Evolutionary conservation across 2,329 filamentous ascomycete species (phyloP), one percentile per base, ranked within the genome.

Genomic region (Verticillium nonalfalfae): DNA sequence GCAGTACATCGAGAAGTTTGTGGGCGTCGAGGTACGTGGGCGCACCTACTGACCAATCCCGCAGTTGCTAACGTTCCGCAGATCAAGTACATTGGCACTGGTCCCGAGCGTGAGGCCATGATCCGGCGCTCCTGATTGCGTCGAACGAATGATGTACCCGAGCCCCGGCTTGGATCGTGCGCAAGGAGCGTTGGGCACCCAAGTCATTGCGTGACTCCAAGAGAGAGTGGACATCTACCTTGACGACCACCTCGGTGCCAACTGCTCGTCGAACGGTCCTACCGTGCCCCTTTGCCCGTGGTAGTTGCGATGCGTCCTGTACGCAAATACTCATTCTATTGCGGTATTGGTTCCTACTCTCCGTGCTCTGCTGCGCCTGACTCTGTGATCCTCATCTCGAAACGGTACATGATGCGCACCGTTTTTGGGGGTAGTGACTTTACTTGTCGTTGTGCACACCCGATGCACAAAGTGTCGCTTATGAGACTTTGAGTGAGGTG

Each of bases 31-130:
- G 73, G 77, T 73, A 64, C 36, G 63, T 62, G 36, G 61, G 36
- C n/a, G 52, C 58, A 64, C 57, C 62, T 61, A 61, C 63, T 65
- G 40, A 54, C 59, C 55, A 36, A 59, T 15, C 34, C 61, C 50
- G 21, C 55, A 60, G 56, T 66, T 61, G 61, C 67, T 70, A 67
- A 69, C 55, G 36, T 67, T 56, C 9, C 57, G 56, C 18, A 72
- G 70, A 69, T 89, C 65, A 83, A 83, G 72, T 90, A 82, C 73
- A 86, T 90, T 67, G 88, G 88, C 56, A 88, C 87, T 21, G 87
- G 87, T 7, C 86, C 85, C 50, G 84, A 81, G 56, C 79, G 86
- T 62, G 85, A 90, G 68, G 82, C 83, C 69, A 88, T 89, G 83
- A 84, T 89, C 68, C 65, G 68, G 58, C 72, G 74, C 60, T 26